Evolutionary conservation across 768 basidiomycete species (phyloP).

Genomic region (Phallus indusiatus): DNA sequence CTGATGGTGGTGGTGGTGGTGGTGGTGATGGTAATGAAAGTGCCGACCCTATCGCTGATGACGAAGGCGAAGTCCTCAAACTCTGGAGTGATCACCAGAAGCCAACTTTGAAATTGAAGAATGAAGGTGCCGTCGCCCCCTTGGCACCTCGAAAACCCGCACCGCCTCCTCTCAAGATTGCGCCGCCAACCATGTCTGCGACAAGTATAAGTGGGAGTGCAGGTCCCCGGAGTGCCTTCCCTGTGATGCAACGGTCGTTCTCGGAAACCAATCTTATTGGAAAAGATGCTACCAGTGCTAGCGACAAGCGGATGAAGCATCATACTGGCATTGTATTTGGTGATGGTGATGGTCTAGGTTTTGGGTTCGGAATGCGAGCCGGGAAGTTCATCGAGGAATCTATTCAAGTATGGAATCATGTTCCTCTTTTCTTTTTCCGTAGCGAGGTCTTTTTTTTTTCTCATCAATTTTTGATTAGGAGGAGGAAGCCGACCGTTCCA

Average conservation of each 20-base stretch:
- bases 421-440: conserved; percentile 21
- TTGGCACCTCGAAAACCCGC: conserved; percentile 1
- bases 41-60: conserved; percentile 24
- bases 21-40: conserved; percentile 16
- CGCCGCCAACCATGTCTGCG: not conserved
- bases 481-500: conserved; percentile 59
- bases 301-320: not conserved
- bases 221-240: not conserved
- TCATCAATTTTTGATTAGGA: conserved; percentile 30
- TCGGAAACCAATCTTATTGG: not conserved
- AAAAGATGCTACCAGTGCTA: not conserved
- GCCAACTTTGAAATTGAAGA: conserved; percentile 4
- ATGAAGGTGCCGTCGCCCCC: not conserved
- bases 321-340: conserved; percentile 6
- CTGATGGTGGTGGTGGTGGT: conserved; percentile 11
- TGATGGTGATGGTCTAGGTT: not conserved
- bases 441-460: not conserved
- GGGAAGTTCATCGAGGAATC: conserved; percentile 27
- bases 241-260: not conserved
- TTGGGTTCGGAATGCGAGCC: not conserved
- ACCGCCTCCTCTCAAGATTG: conserved; percentile 3
- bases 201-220: not conserved
- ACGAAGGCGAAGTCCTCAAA: conserved; percentile 13
- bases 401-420: conserved; percentile 20
- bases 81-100: conserved; percentile 14